phyloP scores from a whole-genome alignment of 176 grass and related monocot genomes.

The Aechmea fasciata region DNA sequence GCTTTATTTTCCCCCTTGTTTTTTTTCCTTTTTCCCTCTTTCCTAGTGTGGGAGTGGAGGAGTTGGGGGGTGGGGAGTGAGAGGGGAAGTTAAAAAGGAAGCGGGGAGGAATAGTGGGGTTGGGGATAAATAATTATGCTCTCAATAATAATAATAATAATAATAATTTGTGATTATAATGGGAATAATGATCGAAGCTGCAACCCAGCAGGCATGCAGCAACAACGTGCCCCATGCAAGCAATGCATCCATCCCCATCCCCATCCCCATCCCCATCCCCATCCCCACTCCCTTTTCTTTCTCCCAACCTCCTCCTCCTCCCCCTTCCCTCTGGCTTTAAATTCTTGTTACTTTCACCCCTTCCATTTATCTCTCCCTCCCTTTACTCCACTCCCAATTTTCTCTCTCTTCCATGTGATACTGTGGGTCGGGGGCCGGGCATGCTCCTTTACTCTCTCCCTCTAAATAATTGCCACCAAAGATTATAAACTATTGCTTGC shows the following conservation, averaged over 20 bases:
- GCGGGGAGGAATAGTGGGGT: neutral
- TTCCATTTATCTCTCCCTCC: neutral
- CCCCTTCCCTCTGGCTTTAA: conserved; percentile 22
- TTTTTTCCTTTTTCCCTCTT: neutral
- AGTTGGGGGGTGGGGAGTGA: conserved; percentile 13
- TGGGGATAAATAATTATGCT: neutral
- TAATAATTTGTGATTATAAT: neutral
- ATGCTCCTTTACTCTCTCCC: neutral
- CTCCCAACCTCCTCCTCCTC: conserved; percentile 37
- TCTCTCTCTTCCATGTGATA: conserved; percentile 21
- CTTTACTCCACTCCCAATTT: conserved; percentile 6
- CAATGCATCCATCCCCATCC: conserved; percentile 36
- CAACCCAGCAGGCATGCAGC: conserved; percentile 39
- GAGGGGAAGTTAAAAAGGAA: conserved; percentile 9
- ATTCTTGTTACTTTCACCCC: conserved; percentile 23
- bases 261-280: neutral
- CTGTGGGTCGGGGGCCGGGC: neutral
- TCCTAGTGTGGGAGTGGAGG: conserved; percentile 20
- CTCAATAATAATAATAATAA: conserved; percentile 1
- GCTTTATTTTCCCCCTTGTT: neutral
- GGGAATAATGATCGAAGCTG: conserved; percentile 22
- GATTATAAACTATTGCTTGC: neutral
- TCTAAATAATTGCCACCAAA: neutral
- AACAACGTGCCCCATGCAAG: conserved; percentile 64
- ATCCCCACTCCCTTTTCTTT: conserved; percentile 26